Evolutionary conservation across 257 asterid genomes (phyloP).

Genomic region (Solanum paucissectum): DNA sequence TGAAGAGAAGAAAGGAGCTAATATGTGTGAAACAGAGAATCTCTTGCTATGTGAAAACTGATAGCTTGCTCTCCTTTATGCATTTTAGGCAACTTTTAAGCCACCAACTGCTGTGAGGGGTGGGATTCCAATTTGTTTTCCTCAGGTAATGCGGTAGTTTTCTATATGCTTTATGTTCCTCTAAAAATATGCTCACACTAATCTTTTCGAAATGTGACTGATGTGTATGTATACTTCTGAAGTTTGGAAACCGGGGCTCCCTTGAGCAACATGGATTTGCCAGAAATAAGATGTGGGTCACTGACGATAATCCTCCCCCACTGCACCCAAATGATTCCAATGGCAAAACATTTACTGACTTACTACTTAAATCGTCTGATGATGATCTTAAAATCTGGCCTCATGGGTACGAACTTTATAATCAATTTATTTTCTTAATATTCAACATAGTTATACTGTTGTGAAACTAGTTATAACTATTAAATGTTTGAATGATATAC

Average conservation of each 20-base stretch:
- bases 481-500: not conserved
- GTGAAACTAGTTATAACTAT: not conserved
- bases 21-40: not conserved
- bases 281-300: constrained; percentile 59
- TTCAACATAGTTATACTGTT: not conserved
- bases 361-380: constrained; percentile 62
- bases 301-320: constrained; percentile 71
- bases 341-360: constrained; percentile 37
- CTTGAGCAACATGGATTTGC: constrained; percentile 87
- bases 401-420: constrained; percentile 38
- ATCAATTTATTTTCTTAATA: not conserved
- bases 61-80: not conserved
- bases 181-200: not conserved
- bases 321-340: constrained; percentile 29
- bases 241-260: constrained; percentile 78
- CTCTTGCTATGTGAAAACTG: not conserved
- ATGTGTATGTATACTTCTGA: not conserved
- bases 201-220: not conserved
- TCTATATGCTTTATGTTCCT: not conserved
- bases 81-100: constrained; percentile 51
- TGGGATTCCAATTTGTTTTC: constrained; percentile 84
- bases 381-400: constrained; percentile 77
- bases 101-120: constrained; percentile 85
- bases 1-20: not conserved
- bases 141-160: constrained; percentile 42